Percentiles rank a stretch among this genome's conserved stretches.
phyloP scores from a whole-genome alignment of 2,329 filamentous ascomycete genomes.

The Aurifilum marmelostoma region DNA sequence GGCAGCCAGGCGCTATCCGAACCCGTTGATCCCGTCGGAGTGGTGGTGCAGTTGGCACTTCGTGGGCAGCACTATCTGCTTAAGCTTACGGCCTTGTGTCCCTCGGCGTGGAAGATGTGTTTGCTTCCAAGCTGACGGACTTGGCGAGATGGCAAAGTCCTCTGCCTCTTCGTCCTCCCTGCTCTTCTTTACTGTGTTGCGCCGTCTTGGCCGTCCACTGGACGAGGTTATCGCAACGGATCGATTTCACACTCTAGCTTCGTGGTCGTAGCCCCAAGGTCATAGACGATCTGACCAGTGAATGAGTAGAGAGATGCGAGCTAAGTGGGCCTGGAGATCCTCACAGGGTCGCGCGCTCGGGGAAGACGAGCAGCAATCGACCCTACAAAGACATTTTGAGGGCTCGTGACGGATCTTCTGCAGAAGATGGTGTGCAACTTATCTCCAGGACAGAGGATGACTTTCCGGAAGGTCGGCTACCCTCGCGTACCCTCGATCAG shows the following conservation, averaged over 20 bases:
- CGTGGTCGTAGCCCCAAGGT: background rate
- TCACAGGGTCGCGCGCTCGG: background rate
- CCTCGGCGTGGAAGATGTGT: background rate
- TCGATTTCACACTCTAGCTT: background rate
- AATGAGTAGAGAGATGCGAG: background rate
- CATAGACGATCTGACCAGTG: background rate
- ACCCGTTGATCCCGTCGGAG: slow-evolving; percentile 5
- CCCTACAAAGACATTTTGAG: background rate
- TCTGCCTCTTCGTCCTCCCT: background rate
- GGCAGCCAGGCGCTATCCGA: background rate
- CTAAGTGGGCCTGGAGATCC: background rate
- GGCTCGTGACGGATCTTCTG: slow-evolving; percentile 5
- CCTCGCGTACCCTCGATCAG: slow-evolving; percentile 4
- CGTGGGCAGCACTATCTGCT: background rate
- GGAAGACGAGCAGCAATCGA: background rate
- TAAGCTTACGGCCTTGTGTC: slow-evolving; percentile 9
- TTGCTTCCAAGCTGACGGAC: slow-evolving; percentile 7
- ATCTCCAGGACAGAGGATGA: background rate
- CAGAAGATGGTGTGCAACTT: slow-evolving; percentile 9
- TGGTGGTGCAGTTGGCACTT: background rate
- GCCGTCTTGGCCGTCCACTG: background rate
- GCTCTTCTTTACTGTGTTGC: background rate
- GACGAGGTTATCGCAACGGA: background rate
- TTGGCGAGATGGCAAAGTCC: background rate
- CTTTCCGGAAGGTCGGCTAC: background rate